Base-by-base conservation (phyloP, 1,139 yeast species). In the Pneumocystis murina region DNA sequence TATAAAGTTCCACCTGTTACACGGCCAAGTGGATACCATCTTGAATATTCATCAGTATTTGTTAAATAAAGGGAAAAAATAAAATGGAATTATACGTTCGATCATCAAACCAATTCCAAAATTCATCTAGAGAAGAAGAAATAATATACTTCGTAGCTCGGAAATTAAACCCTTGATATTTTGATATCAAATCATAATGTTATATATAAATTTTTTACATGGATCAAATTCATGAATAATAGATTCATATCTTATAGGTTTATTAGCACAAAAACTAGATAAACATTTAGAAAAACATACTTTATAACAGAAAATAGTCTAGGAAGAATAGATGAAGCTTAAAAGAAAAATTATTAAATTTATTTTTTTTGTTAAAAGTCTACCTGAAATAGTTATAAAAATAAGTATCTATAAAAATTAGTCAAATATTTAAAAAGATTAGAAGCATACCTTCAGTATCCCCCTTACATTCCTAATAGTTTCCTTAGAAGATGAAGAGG, bases 11-110 rank as follows among this genome's bases (percentile, higher is more conserved):
- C 99, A 69, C 99, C 99, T 14, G 98, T 92, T 71, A 94, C 98
- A 76, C 99, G 84, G 24, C 99, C 99, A 68, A 94, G 80, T 28
- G 99, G 99, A 74, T 94, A 94, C 99, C 99, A 94, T 36, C 98
- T 92, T 48, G 16, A 24, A 24, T 14, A 24, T 24, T 24, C 0
- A 48, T 48, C 12, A 48, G n/a, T 24, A 24, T 48, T 24, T 20
- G 8, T 24, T 10, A 48, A 20, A 43, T 43, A n/a, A 41, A 17
- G 54, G 14, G 3, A 17, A 17, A 17, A 41, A 41, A 41, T 17
- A 43, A 43, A 20, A 20, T 28, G 24, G 12, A 12, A 48, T 12
- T 30, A 48, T 48, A 48, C 55, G 55, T 48, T 72, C 96, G 83
- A 75, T 92, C 97, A 74, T 94, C 99, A 72, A 94, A 94, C 98